Evolutionary conservation across 345 rosid species (phyloP), one percentile per base, ranked within the genome.

Genomic region (Garcia nutans): DNA sequence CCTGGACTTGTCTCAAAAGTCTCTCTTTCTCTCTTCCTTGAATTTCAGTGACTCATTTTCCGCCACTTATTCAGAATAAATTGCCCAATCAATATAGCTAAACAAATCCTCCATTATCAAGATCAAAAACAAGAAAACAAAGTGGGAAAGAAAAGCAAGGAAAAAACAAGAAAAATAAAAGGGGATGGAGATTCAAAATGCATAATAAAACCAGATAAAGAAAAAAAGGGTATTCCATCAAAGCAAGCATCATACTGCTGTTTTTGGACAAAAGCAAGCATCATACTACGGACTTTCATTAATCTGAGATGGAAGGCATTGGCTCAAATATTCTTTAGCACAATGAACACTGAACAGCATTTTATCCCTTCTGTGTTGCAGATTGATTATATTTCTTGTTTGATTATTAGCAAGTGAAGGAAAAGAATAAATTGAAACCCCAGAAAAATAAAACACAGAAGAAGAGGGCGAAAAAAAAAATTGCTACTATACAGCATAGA

Each of bases 401-500:
- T 76, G 60, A 55, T 83, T 79, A 78, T 83, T 78, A 1, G 57
- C 74, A 79, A 28, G 12, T 19, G 33, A 16, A 57, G 23, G 68
- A 31, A 44, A 37, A 74, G 6, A 26, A 74, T 6, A 23, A 49
- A 72, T 65, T 22, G 75, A 13, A 55, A 50, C 22, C 12, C 49
- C 28, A 55, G 24, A 26, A 55, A 47, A 59, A 17, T 22, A 10
- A 10, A 24, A 6, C 65, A 19, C 2, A 0, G 12, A 3, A 74
- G 63, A 59, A 54, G 28, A 72, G 44, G 12, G n/a, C 2, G 24
- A 37, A 55, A 33, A 24, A 52, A 79, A 22, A 55, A 60, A 23
- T 28, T 8, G 68, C 64, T 76, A 83, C 73, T 74, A 74, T 83
- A 84, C 84, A 86, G 72, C n/a, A 37, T 6, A 75, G 68, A 10